A percentile compares a stretch with the other conserved stretches of the same genome.
phyloP scores from a whole-genome alignment of 805 yeast species.

The Metschnikowia reukaufii region DNA sequence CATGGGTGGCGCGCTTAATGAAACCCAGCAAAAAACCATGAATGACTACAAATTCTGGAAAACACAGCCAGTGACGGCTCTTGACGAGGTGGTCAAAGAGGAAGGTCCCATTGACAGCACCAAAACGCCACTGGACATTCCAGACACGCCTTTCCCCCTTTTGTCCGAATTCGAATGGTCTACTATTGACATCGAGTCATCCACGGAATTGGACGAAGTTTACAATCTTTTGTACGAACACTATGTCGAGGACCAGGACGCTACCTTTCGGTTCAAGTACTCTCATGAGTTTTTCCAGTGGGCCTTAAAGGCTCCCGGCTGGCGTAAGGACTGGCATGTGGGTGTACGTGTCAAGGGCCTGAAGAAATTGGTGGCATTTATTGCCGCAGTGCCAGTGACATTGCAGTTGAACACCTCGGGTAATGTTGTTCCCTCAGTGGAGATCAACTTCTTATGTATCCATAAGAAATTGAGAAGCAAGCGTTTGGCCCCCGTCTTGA shows the following conservation, averaged over 20 bases:
- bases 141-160: slow-evolving; percentile 68
- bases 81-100: slow-evolving; percentile 61
- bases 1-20: slow-evolving; percentile 54
- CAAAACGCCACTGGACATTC: slow-evolving; percentile 71
- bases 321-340: slow-evolving; percentile 83
- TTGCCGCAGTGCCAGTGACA: slow-evolving; percentile 82
- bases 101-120: slow-evolving; percentile 80
- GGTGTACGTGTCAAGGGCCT: slow-evolving; percentile 85
- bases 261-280: slow-evolving; percentile 88
- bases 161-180: slow-evolving; percentile 87
- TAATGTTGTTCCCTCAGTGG: slow-evolving; percentile 60
- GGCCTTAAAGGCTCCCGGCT: slow-evolving; percentile 95
- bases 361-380: slow-evolving; percentile 84
- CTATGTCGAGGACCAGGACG: slow-evolving; percentile 93
- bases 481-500: slow-evolving; percentile 89
- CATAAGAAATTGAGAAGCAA: slow-evolving; percentile 93
- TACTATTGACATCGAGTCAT: slow-evolving; percentile 59
- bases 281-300: slow-evolving; percentile 79
- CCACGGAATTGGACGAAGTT: slow-evolving; percentile 68
- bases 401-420: slow-evolving; percentile 57
- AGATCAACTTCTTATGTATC: slow-evolving; percentile 90
- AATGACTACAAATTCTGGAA: slow-evolving; percentile 95
- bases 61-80: slow-evolving; percentile 89
- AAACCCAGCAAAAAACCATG: slow-evolving; percentile 57
- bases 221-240: slow-evolving; percentile 79